A percentile compares a stretch with the other conserved stretches of the same genome.
Conservation (phyloP, 2,329 filamentous ascomycete species). For the Aspergillus sp. region DNA sequence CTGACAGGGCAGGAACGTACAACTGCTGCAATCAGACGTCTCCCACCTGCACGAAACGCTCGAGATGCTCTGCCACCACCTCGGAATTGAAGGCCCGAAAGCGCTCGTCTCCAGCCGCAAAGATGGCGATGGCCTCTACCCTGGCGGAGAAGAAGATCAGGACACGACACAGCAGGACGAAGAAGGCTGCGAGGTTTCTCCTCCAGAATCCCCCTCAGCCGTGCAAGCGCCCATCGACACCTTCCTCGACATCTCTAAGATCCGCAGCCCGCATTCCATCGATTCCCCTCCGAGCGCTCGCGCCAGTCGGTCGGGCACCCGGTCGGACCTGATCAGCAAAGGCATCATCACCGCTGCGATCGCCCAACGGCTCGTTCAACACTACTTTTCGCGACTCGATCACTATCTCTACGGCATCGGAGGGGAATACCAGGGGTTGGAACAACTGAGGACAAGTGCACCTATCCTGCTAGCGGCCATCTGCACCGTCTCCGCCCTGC, state of each 20-base stretch:
- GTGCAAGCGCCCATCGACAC: conserved; percentile 44
- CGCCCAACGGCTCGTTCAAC: conserved; percentile 47
- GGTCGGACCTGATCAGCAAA: conserved; percentile 50
- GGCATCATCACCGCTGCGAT: conserved; percentile 48
- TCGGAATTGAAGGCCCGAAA: conserved; percentile 35
- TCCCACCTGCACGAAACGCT: conserved; percentile 33
- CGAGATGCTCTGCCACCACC: conserved; percentile 38
- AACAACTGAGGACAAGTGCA: conserved; percentile 46
- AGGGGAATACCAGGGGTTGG: conserved; percentile 44
- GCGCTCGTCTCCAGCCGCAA: conserved; percentile 16
- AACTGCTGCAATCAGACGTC: conserved; percentile 38
- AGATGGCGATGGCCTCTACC: neutral
- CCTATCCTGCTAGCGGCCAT: conserved; percentile 51
- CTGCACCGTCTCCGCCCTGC: conserved; percentile 54
- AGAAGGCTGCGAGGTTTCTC: conserved; percentile 42
- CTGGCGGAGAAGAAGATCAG: neutral
- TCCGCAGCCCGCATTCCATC: conserved; percentile 36
- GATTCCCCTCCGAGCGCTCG: conserved; percentile 15
- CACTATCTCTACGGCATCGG: conserved; percentile 54
- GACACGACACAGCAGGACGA: neutral
- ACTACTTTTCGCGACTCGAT: conserved; percentile 52
- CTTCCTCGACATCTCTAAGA: conserved; percentile 41
- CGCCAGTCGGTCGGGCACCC: conserved; percentile 7
- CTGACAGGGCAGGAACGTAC: conserved; percentile 32
- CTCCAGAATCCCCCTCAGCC: conserved; percentile 38